Evolutionary conservation across 2,329 filamentous ascomycete genomes (phyloP), one percentile per base, ranked within the genome.

Genomic region (Zarea fungicola): DNA sequence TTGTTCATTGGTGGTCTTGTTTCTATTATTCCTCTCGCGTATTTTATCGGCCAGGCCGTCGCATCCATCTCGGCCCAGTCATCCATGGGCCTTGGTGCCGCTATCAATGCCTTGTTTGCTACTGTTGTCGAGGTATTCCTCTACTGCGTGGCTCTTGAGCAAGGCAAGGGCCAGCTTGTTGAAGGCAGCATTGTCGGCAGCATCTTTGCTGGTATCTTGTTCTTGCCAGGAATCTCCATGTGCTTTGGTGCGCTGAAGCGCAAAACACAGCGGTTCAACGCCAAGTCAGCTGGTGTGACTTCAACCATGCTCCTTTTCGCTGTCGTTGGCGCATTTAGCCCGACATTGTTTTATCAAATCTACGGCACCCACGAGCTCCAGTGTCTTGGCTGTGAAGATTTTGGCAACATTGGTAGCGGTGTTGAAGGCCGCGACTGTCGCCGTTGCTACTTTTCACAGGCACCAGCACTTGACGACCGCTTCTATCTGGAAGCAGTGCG

Each of bases 21-120:
- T 51, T 97, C 93, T 37, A 95, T 99, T 64, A 96, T 99, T 42
- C 93, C 93, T 3, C 70, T 99, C 48, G 93, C 93, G 13, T 99
- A 99, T 70, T 99, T 99, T 65, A 99, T 99, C 57, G 93, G 93
- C 1, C 93, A 99, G 69, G 93, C 93, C 31, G 93, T 99, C 39
- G 93, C 93, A 3, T 99, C 93, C 45, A 99, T 99, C 58, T 99
- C 93, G 9, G 93, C 93, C 1, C 93, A 99, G 65, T 97, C 92
- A 2, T 96, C 92, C 5, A 99, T 99, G 93, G 93, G 93, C 22
- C 77, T 99, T 8, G 93, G 93, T 63, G 93, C 93, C 23, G 95
- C 92, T 26, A 88, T 97, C 73, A 99, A 99, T 60, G 93, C 93
- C 40, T 95, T 99, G 67, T 99, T 99, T 72, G 96, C 91, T 11